Evolutionary conservation across 1,139 yeast genomes (phyloP).

Genomic region (Taiozyma sp.): DNA sequence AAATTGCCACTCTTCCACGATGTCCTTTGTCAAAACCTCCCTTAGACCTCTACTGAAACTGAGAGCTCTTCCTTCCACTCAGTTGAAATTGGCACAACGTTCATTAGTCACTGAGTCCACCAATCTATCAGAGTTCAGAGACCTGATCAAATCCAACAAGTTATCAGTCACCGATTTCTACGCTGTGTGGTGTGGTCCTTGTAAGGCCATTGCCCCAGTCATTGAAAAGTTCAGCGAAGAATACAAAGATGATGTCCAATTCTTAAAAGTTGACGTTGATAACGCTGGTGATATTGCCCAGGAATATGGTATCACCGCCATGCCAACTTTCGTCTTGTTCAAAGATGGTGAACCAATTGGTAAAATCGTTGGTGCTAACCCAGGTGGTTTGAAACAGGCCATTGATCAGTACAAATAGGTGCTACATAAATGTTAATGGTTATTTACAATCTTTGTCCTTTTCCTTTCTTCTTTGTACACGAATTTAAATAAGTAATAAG

Average conservation of each 20-base stretch:
- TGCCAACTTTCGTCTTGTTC: constrained; percentile 84
- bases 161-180: constrained; percentile 76
- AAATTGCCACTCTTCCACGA: too few relatives aligned
- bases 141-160: constrained; percentile 42
- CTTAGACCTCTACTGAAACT: constrained; percentile 1
- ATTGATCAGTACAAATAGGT: constrained; percentile 27
- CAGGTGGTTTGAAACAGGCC: constrained; percentile 37
- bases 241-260: constrained; percentile 42
- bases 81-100: neutral
- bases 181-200: constrained; percentile 95
- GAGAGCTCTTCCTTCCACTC: neutral
- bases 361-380: constrained; percentile 78
- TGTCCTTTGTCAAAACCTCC: constrained; percentile 3
- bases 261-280: constrained; percentile 82
- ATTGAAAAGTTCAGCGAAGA: constrained; percentile 50
- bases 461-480: neutral
- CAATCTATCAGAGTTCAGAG: constrained; percentile 41
- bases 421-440: neutral
- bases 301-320: constrained; percentile 67
- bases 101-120: constrained; percentile 27
- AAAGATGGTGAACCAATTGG: constrained; percentile 61
- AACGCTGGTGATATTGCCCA: constrained; percentile 61
- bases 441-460: neutral
- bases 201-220: constrained; percentile 80
- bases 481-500: too few relatives aligned